Base-by-base conservation (phyloP, 441 rosid genomes). In the Adansonia grandidieri region DNA sequence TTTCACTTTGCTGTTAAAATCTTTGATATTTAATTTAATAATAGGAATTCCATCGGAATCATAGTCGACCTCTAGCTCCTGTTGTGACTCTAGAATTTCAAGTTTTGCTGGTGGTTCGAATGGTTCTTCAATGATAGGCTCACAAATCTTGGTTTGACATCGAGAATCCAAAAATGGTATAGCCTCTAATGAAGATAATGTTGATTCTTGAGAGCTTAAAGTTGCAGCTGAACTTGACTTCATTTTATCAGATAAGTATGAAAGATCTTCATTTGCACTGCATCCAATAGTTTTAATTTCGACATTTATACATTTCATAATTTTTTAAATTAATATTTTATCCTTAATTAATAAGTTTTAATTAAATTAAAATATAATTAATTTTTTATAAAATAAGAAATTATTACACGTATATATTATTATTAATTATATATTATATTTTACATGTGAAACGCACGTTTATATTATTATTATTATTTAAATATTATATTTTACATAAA, bases 61-160 rank as follows among this genome's bases (percentile, higher is more conserved):
- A 68, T 20, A 57, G 73, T 84, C 85, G 48, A 60, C 57, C 47
- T 83, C 82, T 0, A 61, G 14, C 7, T 62, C 88, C 37, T 76
- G 80, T 15, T 3, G 40, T 9, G 74, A 75, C 22, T 74, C 48
- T 1, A 81, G 53, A 56, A 68, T 64, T 73, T 82, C 85, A 57
- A 53, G 77, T 62, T 73, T 77, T 20, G 87, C 81, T 32, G 82
- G 77, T 37, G 40, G 8, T 11, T 68, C 74, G 4, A 53, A 24
- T 32, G 90, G 89, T 61, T 82, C 88, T 77, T 88, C 88, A 61
- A 88, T 76, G 54, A 83, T 69, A 24, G 90, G 91, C 50, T 87
- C 80, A 69, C 74, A 64, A 19, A 28, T 61, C 51, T 67, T 61
- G 48, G 9, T 45, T 73, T 75, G 69, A 0, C 50, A 24, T 67